phyloP scores from a whole-genome alignment of 2,329 filamentous ascomycete genomes.

The Aspergillus puulaauensis region DNA sequence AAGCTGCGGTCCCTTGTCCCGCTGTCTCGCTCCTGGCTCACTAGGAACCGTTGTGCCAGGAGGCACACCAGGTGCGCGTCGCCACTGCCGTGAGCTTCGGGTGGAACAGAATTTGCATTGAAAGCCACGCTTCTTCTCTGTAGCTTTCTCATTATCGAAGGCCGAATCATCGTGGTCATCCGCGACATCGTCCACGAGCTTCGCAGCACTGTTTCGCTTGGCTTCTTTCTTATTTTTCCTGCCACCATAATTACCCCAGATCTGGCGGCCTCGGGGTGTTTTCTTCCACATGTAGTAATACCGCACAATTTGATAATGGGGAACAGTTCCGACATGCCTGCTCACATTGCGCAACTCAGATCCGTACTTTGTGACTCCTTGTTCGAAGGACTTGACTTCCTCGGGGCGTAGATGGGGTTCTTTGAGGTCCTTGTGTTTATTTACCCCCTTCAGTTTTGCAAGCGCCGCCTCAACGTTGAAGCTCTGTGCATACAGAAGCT shows the following conservation, averaged over 20 bases:
- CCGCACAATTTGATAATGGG: conserved; percentile 77
- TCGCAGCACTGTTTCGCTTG: conserved; percentile 63
- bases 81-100: conserved; percentile 82
- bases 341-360: conserved; percentile 84
- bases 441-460: conserved; percentile 64
- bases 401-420: conserved; percentile 77
- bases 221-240: conserved; percentile 88
- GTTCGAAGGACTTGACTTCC: conserved; percentile 88
- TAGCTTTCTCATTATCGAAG: conserved; percentile 85
- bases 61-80: conserved; percentile 76
- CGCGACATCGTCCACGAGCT: conserved; percentile 87
- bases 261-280: conserved; percentile 75
- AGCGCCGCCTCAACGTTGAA: conserved; percentile 73
- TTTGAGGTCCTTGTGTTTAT: conserved; percentile 71
- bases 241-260: conserved; percentile 87
- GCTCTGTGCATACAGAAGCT: conserved; percentile 68
- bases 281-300: conserved; percentile 99
- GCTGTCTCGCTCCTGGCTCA: conserved; percentile 65
- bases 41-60: conserved; percentile 68
- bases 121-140: conserved; percentile 75
- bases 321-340: conserved; percentile 76
- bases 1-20: conserved; percentile 74
- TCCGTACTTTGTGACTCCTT: conserved; percentile 84
- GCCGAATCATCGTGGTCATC: conserved; percentile 93
- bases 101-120: conserved; percentile 91